Percentiles rank a stretch among this genome's conserved stretches.
phyloP scores from a whole-genome alignment of 345 rosid genomes.

The Barbarea vulgaris region DNA sequence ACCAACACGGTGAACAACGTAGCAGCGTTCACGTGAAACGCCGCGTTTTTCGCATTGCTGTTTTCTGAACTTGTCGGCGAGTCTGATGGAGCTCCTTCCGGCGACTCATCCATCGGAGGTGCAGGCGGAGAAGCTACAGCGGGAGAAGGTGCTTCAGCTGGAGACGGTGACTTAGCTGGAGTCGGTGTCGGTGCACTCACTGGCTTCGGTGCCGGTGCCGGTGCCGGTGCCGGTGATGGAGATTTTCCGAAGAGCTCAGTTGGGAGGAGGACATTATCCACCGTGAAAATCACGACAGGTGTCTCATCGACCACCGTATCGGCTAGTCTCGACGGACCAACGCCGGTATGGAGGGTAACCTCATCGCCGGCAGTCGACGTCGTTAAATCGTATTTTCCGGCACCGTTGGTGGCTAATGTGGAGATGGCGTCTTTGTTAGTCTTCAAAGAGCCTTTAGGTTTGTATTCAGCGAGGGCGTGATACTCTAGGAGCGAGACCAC shows the following conservation, averaged over 20 bases:
- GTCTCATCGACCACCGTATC: conserved; percentile 71
- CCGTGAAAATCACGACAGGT: conserved; percentile 71
- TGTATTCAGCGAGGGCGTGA: conserved; percentile 68
- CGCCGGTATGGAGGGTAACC: conserved; percentile 75
- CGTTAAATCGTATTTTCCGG: conserved; percentile 68
- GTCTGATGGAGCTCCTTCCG: conserved; percentile 62
- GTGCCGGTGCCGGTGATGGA: conserved; percentile 58
- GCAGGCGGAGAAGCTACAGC: conserved; percentile 80
- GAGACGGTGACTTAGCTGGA: conserved; percentile 6
- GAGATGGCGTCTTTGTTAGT: conserved; percentile 54
- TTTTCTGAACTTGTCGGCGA: conserved; percentile 55
- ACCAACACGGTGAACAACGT: conserved; percentile 44
- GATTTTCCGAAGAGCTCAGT: conserved; percentile 65
- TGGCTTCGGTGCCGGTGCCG: conserved; percentile 48
- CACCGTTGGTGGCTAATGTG: conserved; percentile 75
- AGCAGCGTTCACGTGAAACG: conserved; percentile 48
- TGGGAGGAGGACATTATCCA: conserved; percentile 76
- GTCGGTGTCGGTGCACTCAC: conserved; percentile 56
- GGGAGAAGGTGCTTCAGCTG: conserved; percentile 63
- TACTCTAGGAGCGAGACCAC: conserved; percentile 68
- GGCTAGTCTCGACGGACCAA: conserved; percentile 65
- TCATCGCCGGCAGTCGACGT: conserved; percentile 63
- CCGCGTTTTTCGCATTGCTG: conserved; percentile 53
- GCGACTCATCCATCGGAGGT: conserved; percentile 60
- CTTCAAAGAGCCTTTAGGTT: conserved; percentile 70